Conservation (phyloP, 306 rosid species). For the Vicia villosa region DNA sequence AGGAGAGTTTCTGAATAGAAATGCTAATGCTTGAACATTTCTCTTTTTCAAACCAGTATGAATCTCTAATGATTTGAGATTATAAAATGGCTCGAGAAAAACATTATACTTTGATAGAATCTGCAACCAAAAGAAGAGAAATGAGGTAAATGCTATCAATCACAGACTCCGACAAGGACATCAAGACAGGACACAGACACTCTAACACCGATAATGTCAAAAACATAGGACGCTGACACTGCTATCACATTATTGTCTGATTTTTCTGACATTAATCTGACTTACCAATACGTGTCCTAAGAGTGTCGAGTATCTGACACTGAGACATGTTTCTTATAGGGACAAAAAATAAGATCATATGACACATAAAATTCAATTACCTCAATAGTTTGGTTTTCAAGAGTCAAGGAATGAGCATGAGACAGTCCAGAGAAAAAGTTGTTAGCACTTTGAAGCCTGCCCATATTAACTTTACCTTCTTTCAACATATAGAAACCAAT, state of each 20-base stretch:
- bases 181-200: too few relatives aligned
- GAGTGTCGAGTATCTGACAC: too few relatives aligned
- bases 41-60: conserved; percentile 65
- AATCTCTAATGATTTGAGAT: conserved; percentile 62
- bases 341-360: too few relatives aligned
- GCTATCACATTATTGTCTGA: too few relatives aligned
- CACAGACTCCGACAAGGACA: too few relatives aligned
- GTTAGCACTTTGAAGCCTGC: conserved; percentile 57
- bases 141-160: too few relatives aligned
- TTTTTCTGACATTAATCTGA: too few relatives aligned
- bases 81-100: conserved; percentile 58
- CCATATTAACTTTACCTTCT: conserved; percentile 37
- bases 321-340: too few relatives aligned
- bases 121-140: conserved; percentile 46
- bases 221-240: too few relatives aligned
- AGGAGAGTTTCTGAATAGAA: conserved; percentile 67
- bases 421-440: conserved; percentile 59
- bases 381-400: conserved; percentile 63
- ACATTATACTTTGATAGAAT: conserved; percentile 62
- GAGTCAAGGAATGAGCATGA: conserved; percentile 48
- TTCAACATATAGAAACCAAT: conserved; percentile 46
- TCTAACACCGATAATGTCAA: too few relatives aligned
- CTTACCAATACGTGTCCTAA: too few relatives aligned
- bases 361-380: conserved; percentile 39
- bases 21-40: conserved; percentile 58